Evolutionary conservation across 1,139 yeast species (phyloP).

Genomic region (Blastobotrys aristatus): DNA sequence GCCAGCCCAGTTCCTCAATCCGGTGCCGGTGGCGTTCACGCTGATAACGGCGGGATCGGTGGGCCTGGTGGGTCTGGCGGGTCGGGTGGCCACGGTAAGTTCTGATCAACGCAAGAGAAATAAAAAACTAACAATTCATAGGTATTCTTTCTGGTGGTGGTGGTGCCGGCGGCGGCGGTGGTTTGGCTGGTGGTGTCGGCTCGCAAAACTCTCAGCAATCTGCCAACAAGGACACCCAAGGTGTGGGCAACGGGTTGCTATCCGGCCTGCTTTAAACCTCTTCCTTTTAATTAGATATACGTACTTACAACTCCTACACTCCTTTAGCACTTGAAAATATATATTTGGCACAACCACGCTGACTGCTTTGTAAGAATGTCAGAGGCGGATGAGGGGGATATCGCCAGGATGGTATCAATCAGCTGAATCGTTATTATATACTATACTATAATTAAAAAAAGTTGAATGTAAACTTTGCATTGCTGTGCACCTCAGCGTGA

Average conservation of each 20-base stretch:
- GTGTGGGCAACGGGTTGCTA: not conserved
- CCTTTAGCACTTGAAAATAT: not conserved
- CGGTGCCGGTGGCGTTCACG: not conserved
- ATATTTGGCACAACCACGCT: too few species aligned
- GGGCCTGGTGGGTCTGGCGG: not conserved
- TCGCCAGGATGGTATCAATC: too few species aligned
- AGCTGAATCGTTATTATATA: too few species aligned
- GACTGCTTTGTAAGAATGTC: too few species aligned
- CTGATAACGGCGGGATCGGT: not conserved
- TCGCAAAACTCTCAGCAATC: not conserved
- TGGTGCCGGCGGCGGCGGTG: not conserved
- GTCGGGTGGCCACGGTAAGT: not conserved
- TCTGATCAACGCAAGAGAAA: too few species aligned
- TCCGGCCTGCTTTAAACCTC: not conserved
- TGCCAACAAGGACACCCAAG: not conserved
- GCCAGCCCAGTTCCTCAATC: not conserved
- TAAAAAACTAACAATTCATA: too few species aligned
- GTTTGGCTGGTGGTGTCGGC: constrained; percentile 1
- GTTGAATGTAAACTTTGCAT: constrained; percentile 3
- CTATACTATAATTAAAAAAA: not conserved
- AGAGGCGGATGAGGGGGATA: not conserved
- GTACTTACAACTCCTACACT: not conserved
- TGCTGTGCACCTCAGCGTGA: not conserved
- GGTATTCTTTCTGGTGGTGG: constrained; percentile 1
- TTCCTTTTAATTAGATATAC: not conserved